Base-by-base conservation (phyloP, 2,329 filamentous ascomycete species). In the Beauveria medogensis region DNA sequence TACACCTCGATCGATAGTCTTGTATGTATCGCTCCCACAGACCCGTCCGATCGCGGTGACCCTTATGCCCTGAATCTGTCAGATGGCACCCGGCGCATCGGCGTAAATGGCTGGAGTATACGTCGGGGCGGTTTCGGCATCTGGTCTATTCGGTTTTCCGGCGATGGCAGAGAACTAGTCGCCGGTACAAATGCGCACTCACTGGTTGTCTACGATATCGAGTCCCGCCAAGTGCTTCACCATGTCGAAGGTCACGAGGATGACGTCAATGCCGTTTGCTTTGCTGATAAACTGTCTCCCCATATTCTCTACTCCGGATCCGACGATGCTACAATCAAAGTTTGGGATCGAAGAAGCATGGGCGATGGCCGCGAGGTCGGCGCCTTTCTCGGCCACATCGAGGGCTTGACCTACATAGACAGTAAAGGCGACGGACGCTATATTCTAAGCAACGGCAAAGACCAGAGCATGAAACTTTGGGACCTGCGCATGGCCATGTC, bases 391-490 rank as follows among this genome's bases (percentile, higher is more conserved):
- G 86, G 86, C 3, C 86, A 89, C 67, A 80, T 83, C 58, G 84
- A 88, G 69, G 86, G 86, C 3, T 69, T 89, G 55, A 89, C 86
- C 0, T 88, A 88, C 68, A 81, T 89, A 60, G 86, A 89, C 72
- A 86, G 82, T 72, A 89, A 89, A 69, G 84, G 84, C 56, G 86
- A 89, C 69, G 86, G 86, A 4, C 79, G 86, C 61, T 97, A 97
- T 72, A 89, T 97, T 9, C 83, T 99, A 28, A 92, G 88, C 66
- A 99, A 99, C 68, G 91, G 86, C 64, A 99, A 97, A 71, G 94
- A 99, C 70, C 94, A 97, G 73, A 93, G 88, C 47, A 96, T 96
- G 85, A 97, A 97, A 75, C 81, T 99, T 0, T 99, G 94, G 94
- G 94, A 99, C 72, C 72, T 97, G 60, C 82, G 93, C 56, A 95